These are phyloP conservation scores for Globisporangium irregulare DNA, from an alignment of 352 stramenopile species.

Conservation along the genomic window DNA sequence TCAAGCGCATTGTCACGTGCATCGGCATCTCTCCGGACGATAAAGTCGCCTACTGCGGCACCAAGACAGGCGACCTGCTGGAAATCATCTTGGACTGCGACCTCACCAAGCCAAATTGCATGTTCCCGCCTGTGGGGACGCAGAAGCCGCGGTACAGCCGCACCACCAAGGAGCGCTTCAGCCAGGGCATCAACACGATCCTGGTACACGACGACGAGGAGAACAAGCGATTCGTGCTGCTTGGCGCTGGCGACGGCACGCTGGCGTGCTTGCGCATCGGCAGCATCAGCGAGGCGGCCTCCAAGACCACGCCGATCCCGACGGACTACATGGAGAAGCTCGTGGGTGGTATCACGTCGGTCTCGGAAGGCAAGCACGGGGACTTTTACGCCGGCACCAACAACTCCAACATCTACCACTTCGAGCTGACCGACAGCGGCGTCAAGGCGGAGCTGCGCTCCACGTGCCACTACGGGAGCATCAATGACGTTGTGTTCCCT, in stretches of 20 bases:
- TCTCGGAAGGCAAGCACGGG: constrained; percentile 79
- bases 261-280: constrained; percentile 86
- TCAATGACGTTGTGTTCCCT: constrained; percentile 96
- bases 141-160: constrained; percentile 87
- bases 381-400: constrained; percentile 92
- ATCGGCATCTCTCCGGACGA: constrained; percentile 93
- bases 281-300: constrained; percentile 41
- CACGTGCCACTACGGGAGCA: constrained; percentile 90
- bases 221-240: constrained; percentile 77
- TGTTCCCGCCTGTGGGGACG: constrained; percentile 70
- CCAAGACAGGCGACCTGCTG: constrained; percentile 94
- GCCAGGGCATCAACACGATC: constrained; percentile 86
- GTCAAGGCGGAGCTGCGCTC: constrained; percentile 66
- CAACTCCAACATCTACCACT: constrained; percentile 93
- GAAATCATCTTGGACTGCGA: constrained; percentile 94
- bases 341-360: constrained; percentile 89
- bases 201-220: constrained; percentile 91
- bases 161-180: constrained; percentile 92
- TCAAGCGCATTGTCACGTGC: constrained; percentile 93
- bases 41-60: constrained; percentile 92
- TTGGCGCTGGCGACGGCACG: constrained; percentile 91
- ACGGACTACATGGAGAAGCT: constrained; percentile 78
- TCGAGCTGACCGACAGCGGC: constrained; percentile 43
- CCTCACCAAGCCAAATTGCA: constrained; percentile 87
- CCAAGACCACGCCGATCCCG: constrained; percentile 68